phyloP scores from a whole-genome alignment of 2,329 filamentous ascomycete genomes.

The Arthrobotrys pseudoclavata region DNA sequence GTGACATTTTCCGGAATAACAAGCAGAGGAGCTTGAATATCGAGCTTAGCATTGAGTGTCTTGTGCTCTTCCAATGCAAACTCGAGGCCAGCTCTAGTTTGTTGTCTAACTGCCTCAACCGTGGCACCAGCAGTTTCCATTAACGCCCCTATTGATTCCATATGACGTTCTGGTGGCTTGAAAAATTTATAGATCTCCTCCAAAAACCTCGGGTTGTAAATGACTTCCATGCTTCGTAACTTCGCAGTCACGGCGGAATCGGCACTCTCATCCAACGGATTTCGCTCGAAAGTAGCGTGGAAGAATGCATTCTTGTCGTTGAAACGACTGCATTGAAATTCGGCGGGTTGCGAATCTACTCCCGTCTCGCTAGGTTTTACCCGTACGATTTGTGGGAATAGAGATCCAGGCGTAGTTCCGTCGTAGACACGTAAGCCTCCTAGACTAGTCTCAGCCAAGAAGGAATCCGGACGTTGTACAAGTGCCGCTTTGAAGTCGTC shows the following conservation, averaged over 20 bases:
- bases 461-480: slow-evolving; percentile 88
- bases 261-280: slow-evolving; percentile 90
- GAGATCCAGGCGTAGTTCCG: slow-evolving; percentile 88
- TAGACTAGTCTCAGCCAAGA: slow-evolving; percentile 87
- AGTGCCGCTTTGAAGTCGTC: slow-evolving; percentile 94
- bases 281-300: slow-evolving; percentile 90
- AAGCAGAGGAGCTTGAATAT: slow-evolving; percentile 94
- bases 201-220: slow-evolving; percentile 95
- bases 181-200: slow-evolving; percentile 95
- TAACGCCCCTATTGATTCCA: slow-evolving; percentile 96
- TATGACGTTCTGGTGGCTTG: slow-evolving; percentile 93
- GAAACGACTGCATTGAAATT: slow-evolving; percentile 28
- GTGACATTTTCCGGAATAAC: slow-evolving; percentile 96
- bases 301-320: slow-evolving; percentile 76
- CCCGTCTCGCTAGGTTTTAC: slow-evolving; percentile 80
- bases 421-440: slow-evolving; percentile 95
- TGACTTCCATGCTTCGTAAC: slow-evolving; percentile 93
- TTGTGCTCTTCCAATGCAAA: slow-evolving; percentile 98
- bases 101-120: slow-evolving; percentile 92
- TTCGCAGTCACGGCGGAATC: slow-evolving; percentile 92
- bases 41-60: slow-evolving; percentile 94
- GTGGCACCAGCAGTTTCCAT: slow-evolving; percentile 97
- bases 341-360: slow-evolving; percentile 68
- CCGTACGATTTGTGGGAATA: slow-evolving; percentile 94
- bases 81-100: slow-evolving; percentile 93